Evolutionary conservation across 1,139 yeast species (phyloP), one percentile per base, ranked within the genome.

Genomic region (Groenewaldozyma auringiensis): DNA sequence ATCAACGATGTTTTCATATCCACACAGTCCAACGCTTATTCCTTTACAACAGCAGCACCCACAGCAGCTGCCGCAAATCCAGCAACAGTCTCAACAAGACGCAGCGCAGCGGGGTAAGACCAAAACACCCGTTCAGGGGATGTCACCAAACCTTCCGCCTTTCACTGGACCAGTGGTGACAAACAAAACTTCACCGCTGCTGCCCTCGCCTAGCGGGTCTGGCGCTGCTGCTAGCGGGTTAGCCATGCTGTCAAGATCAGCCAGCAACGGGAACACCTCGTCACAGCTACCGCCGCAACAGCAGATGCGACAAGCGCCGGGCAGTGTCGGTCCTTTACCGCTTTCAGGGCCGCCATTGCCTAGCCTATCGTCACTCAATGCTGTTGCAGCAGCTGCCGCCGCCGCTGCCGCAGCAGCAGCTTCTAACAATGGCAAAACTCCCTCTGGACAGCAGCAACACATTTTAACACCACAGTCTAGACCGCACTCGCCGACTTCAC

Each of bases 401-500:
- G 43, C 21, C 38, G 21, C 48, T 17, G 37, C 13, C 8, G 34
- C 32, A 22, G 33, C 16, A 32, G n/a, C 38, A 21, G 37, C 20
- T 22, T 40, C 37, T 29, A 41, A 21, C 38, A 18, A 47, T 17
- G 49, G 44, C 44, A 40, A 47, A 40, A 18, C 46, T 40, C 37
- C 39, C 40, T 37, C 50, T 35, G 20, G 51, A 31, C 21, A 34
- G 20, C 20, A 49, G 3, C 51, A 55, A 2, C 59, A 55, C 40
- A 59, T 57, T 25, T 45, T 58, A 47, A 57, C 61, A 11, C 61
- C 62, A 2, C 62, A 53, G 47, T 57, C 60, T 4, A 49, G 60
- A 21, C 63, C 62, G 2, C 57, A 54, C 27, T 53, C 59, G 20
- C 59, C 59, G 18, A 51, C 47, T 14, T 35, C 21, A 21, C 25